phyloP scores from a whole-genome alignment of 1,139 yeast species.

The Magnusiomyces suaveolens region DNA sequence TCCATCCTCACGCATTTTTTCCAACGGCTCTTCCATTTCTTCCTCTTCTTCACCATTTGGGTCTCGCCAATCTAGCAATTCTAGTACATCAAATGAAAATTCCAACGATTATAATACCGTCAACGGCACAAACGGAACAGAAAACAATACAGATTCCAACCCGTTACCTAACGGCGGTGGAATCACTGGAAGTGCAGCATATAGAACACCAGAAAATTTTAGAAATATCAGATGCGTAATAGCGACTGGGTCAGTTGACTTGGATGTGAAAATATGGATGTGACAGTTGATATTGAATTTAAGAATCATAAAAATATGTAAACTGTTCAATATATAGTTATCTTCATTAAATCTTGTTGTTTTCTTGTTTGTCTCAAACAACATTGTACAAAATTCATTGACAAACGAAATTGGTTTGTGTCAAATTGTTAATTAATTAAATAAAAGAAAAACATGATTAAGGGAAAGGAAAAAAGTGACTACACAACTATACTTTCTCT shows the following conservation, averaged over 20 bases:
- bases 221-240: slow-evolving; percentile 32
- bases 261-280: slow-evolving; percentile 74
- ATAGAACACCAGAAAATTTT: slow-evolving; percentile 12
- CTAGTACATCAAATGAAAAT: neutral
- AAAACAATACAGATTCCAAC: neutral
- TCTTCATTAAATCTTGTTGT: neutral
- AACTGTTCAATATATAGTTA: too few species aligned
- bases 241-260: slow-evolving; percentile 80
- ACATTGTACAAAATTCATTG: too few species aligned
- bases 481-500: too few species aligned
- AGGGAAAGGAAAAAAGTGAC: too few species aligned
- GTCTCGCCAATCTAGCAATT: neutral
- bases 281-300: neutral
- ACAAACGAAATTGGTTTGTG: too few species aligned
- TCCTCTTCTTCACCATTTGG: neutral
- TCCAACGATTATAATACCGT: neutral
- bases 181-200: slow-evolving; percentile 5
- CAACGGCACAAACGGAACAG: neutral
- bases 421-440: too few species aligned
- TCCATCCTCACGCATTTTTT: neutral
- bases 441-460: too few species aligned
- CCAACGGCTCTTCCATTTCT: neutral
- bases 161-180: neutral
- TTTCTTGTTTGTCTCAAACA: too few species aligned
- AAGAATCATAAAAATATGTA: neutral